These are phyloP conservation scores for Aspergillus japonicus DNA, from an alignment of 2,329 filamentous ascomycete species.

Conservation along the genomic window DNA sequence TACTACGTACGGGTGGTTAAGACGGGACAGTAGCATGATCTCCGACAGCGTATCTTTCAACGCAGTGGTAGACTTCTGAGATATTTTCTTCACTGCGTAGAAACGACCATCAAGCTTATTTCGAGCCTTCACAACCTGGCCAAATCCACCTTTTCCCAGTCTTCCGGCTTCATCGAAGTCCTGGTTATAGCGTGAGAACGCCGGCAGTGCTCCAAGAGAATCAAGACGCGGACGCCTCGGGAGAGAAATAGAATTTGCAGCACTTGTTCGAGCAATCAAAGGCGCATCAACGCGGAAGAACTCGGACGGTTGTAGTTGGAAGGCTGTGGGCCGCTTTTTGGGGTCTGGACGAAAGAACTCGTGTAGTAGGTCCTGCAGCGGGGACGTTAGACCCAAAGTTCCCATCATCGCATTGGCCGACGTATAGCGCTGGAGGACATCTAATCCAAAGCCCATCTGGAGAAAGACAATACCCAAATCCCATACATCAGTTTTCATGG, in stretches of 20 bases:
- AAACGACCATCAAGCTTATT: constrained; percentile 92
- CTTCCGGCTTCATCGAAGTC: constrained; percentile 90
- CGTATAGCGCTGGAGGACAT: constrained; percentile 71
- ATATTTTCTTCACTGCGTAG: constrained; percentile 97
- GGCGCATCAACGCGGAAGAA: constrained; percentile 45
- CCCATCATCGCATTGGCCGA: constrained; percentile 75
- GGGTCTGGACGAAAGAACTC: constrained; percentile 83
- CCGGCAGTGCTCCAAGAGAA: constrained; percentile 55
- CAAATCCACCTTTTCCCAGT: constrained; percentile 90
- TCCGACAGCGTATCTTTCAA: constrained; percentile 69
- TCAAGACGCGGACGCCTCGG: constrained; percentile 59
- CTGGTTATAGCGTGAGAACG: constrained; percentile 74
- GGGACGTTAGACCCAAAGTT: constrained; percentile 67
- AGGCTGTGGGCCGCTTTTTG: constrained; percentile 80
- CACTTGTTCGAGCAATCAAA: constrained; percentile 36
- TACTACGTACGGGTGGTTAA: constrained; percentile 85
- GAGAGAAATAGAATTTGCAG: constrained; percentile 46
- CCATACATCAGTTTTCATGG: constrained; percentile 88
- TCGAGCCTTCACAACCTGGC: constrained; percentile 90
- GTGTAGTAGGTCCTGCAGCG: constrained; percentile 74
- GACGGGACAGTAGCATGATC: constrained; percentile 82
- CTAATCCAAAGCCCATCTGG: constrained; percentile 89
- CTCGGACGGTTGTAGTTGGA: constrained; percentile 62
- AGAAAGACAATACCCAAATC: constrained; percentile 87
- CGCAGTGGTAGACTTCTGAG: constrained; percentile 69